phyloP scores from a whole-genome alignment of 345 rosid genomes.

The Salix caprea region DNA sequence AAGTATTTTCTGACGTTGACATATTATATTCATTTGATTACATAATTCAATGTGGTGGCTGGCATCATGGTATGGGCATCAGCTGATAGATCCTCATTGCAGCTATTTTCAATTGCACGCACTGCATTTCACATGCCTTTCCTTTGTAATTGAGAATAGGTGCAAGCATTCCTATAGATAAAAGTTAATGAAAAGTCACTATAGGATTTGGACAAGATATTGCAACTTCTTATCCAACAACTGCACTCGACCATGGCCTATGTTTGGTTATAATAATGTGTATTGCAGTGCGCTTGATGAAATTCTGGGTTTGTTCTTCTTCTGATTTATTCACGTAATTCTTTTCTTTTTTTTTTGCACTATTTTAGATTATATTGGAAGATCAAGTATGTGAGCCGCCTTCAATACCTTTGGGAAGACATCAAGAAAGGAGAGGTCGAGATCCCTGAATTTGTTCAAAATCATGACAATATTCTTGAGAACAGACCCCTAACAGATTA shows the following conservation, averaged over 20 bases:
- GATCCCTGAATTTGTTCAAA: slow-evolving; percentile 75
- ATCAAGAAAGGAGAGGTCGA: slow-evolving; percentile 78
- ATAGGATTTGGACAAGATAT: not conserved
- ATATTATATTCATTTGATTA: not conserved
- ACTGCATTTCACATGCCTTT: too few relatives aligned
- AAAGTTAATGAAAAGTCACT: not conserved
- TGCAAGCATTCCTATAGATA: not conserved
- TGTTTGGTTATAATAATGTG: not conserved
- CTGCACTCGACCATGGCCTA: not conserved
- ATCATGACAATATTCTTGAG: slow-evolving; percentile 77
- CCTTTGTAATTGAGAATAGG: not conserved
- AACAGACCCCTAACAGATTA: slow-evolving; percentile 86
- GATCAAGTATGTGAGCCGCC: slow-evolving; percentile 83
- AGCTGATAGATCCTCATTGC: not conserved
- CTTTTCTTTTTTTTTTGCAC: not conserved
- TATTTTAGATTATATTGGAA: slow-evolving; percentile 70
- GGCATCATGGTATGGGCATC: not conserved
- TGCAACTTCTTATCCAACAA: not conserved
- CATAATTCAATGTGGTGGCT: not conserved
- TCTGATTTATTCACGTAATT: not conserved
- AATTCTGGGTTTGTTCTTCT: slow-evolving; percentile 4
- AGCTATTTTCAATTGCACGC: not conserved
- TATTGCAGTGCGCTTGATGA: not conserved
- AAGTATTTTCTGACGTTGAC: not conserved
- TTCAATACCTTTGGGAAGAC: slow-evolving; percentile 82